phyloP scores from a whole-genome alignment of 305 asterid genomes.

The Rubia balearica region DNA sequence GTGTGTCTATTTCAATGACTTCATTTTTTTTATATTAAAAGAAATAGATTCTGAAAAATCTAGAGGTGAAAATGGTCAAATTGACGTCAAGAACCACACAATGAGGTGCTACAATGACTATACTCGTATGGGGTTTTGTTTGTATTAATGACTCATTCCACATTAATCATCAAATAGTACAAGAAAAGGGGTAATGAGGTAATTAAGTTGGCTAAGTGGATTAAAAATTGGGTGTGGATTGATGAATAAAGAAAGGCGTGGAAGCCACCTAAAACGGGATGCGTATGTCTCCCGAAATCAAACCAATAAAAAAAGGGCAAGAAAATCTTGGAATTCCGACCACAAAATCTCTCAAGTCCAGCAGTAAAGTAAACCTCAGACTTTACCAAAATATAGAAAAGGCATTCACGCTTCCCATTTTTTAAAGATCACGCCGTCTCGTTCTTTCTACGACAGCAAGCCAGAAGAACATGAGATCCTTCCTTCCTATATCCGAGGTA shows the following conservation, averaged over 20 bases:
- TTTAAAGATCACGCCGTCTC: slow-evolving; percentile 15
- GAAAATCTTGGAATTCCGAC: slow-evolving; percentile 23
- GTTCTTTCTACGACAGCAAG: slow-evolving; percentile 3
- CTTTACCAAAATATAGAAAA: slow-evolving; percentile 11
- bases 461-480: background rate
- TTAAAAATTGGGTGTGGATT: background rate
- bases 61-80: background rate
- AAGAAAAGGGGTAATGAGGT: background rate
- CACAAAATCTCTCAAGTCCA: slow-evolving; percentile 18
- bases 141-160: background rate
- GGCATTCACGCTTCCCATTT: slow-evolving; percentile 12
- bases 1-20: background rate
- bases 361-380: slow-evolving; percentile 12
- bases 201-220: background rate
- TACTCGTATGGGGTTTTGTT: background rate
- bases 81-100: background rate
- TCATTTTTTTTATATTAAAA: background rate
- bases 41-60: background rate
- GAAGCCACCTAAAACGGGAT: background rate
- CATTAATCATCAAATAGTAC: background rate
- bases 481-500: too few species aligned
- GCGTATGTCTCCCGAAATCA: slow-evolving; percentile 12
- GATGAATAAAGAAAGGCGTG: slow-evolving; percentile 3
- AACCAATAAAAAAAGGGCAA: slow-evolving; percentile 10
- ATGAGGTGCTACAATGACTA: background rate